Base-by-base conservation (phyloP, 1,139 yeast genomes). In the Pneumocystis wakefieldiae region DNA sequence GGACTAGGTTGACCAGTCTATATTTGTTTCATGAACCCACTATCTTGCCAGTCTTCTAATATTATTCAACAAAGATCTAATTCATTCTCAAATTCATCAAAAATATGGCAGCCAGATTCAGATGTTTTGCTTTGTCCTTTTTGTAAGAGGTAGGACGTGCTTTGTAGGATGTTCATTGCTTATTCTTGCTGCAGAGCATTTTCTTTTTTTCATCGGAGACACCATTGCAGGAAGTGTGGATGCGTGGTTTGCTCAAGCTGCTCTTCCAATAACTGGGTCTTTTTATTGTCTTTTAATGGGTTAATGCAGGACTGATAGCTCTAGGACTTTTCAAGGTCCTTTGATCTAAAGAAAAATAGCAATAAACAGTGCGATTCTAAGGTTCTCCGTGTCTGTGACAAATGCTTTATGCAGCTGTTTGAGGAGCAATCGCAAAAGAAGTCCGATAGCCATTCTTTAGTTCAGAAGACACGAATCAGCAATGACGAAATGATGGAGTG, bases 211-310 rank as follows among this genome's bases (percentile, higher is more conserved):
- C 81, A 79, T 71, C 80, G 98, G 65, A 81, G 94, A 67, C 98
- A 94, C 74, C 98, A 92, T 74, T 92, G 99, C 73, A 78, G 83
- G 65, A 81, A 85, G 72, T 87, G 96, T 77, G 92, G 96, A 57
- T 74, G 83, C 63, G 85, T 87, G 4, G 86, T 84, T 36, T 86
- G 96, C 75, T 83, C 83, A 59, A 69, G 76, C 64, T 85, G 95
- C 72, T 82, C 95, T 37, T 41, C 71, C 53, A 80, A 79, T 35
- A 29, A 36, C 17, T 57, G 37, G 39, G 36, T 29, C 41, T 70
- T 76, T 78, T 66, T 76, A 82, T 0, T 69, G 72, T 48, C 73
- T 80, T 2, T 76, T 76, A 1, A 8, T 4, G 8, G 8, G 73
- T 68, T 63, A 17, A n/a, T 62, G 19, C 6, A 55, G 32, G 14